Percentiles rank a stretch among this genome's conserved stretches.
Conservation (phyloP, 2,329 filamentous ascomycete genomes). For the Epichloe festucae region DNA sequence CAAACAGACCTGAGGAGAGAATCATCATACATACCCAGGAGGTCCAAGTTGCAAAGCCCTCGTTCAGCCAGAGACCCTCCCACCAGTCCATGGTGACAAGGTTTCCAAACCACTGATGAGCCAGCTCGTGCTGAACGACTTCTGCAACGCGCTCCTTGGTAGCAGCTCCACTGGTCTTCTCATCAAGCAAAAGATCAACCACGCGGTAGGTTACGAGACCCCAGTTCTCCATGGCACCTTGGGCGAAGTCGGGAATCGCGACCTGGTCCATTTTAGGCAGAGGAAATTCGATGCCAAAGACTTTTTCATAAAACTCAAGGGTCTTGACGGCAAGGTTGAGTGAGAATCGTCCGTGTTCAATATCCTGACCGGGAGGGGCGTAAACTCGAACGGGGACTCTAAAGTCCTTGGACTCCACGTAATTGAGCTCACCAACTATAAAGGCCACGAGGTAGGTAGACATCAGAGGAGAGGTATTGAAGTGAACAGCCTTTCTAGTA, state of each 20-base stretch:
- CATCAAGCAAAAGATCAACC: constrained; percentile 69
- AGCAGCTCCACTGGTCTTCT: constrained; percentile 78
- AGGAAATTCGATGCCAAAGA: constrained; percentile 52
- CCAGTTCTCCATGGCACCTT: constrained; percentile 98
- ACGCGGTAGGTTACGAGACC: constrained; percentile 90
- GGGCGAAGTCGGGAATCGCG: constrained; percentile 89
- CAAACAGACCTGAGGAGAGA: neutral
- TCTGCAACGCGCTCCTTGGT: constrained; percentile 90
- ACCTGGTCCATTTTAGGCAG: constrained; percentile 46
- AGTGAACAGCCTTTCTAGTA: constrained; percentile 67
- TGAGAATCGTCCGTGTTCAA: constrained; percentile 83
- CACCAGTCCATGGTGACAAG: constrained; percentile 98
- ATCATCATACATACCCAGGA: constrained; percentile 16
- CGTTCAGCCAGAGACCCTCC: constrained; percentile 95
- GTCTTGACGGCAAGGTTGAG: constrained; percentile 81
- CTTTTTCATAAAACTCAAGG: constrained; percentile 88
- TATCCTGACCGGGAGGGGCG: constrained; percentile 77
- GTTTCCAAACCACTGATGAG: constrained; percentile 98
- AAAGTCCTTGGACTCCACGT: constrained; percentile 85
- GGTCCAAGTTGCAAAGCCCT: constrained; percentile 59
- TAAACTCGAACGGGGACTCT: constrained; percentile 89
- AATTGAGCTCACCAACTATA: constrained; percentile 86
- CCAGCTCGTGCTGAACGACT: constrained; percentile 91
- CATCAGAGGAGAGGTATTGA: constrained; percentile 88
- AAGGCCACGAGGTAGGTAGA: constrained; percentile 93